Base-by-base conservation (phyloP, 2,329 filamentous ascomycete genomes). In the Sarocladium oryzae region DNA sequence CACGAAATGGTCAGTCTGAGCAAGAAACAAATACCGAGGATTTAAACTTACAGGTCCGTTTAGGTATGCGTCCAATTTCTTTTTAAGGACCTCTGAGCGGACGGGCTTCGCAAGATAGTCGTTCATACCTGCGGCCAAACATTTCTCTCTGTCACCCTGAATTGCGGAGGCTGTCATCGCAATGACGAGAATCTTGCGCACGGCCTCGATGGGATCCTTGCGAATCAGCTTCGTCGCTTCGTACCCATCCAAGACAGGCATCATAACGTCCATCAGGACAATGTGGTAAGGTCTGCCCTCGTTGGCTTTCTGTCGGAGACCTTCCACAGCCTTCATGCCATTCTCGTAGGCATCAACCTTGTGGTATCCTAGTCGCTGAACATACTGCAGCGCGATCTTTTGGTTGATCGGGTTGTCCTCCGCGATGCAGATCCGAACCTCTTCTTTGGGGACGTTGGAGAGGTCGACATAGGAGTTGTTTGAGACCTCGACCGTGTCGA, bases 91-190 rank as follows among this genome's bases (percentile, higher is more conserved):
- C 43, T 91, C 87, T 3, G 88, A 89, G 54, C 90, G 81, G n/a
- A 97, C 92, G 1, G 92, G 92, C 65, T 97, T 97, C 15, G 92
- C 90, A 1, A 96, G 79, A 61, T 96, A 97, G 62, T 96, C 93
- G 66, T 96, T 96, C 92, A 97, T 97, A 40, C 92, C 92, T 1
- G 89, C 89, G 48, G 90, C 89, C n/a, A 96, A 73, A 59, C 92
- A 96, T 69, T 95, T 96, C 65, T 97, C 92, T 45, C 91, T 79
- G 64, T 97, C 92, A 16, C 92, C 92, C 64, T 93, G 88, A 55
- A 97, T 97, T 2, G 92, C 92, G 23, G 86, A 91, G 1, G 92
- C 92, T 1, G 92, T 97, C 92, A 97, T 96, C 51, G 92, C 92
- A 59, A 97, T 96, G 46, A 97, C 88, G n/a, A 96, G 74, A 1